Percentiles rank a stretch among this genome's conserved stretches.
phyloP scores from a whole-genome alignment of 2,329 filamentous ascomycete genomes.

The Trichoderma sp. region DNA sequence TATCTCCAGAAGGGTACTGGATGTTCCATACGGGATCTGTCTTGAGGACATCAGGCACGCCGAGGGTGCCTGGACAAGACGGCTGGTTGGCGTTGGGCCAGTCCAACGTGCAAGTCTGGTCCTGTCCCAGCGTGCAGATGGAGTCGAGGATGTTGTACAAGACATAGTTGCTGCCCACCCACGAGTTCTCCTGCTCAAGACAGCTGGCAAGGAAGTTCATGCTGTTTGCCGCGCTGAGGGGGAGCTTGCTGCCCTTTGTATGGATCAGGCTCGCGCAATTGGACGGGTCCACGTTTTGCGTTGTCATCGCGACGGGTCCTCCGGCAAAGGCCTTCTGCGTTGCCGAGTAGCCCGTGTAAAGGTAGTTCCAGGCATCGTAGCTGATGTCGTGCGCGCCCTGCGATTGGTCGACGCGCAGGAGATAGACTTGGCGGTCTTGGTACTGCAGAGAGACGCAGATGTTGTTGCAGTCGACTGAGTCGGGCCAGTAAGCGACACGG shows the following conservation, averaged over 20 bases:
- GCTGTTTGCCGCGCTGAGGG: conserved; percentile 49
- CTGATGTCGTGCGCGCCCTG: conserved; percentile 56
- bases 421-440: conserved; percentile 50
- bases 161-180: conserved; percentile 48
- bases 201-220: conserved; percentile 52
- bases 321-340: conserved; percentile 44
- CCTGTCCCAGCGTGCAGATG: conserved; percentile 44
- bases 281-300: conserved; percentile 41
- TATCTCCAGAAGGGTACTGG: conserved; percentile 43
- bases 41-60: conserved; percentile 35
- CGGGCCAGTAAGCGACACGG: conserved; percentile 60
- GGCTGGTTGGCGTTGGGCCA: conserved; percentile 45
- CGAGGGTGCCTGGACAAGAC: conserved; percentile 42
- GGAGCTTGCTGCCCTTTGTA: conserved; percentile 39
- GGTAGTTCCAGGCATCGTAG: conserved; percentile 62
- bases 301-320: conserved; percentile 48
- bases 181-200: conserved; percentile 39
- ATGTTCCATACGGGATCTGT: conserved; percentile 46
- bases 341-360: conserved; percentile 48
- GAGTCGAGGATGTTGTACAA: conserved; percentile 52
- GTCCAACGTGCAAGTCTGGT: conserved; percentile 47
- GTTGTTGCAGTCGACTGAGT: conserved; percentile 51
- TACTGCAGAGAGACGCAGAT: conserved; percentile 54
- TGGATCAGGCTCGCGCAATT: conserved; percentile 49
- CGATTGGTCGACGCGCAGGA: conserved; percentile 58